Evolutionary conservation across 768 basidiomycete species (phyloP).

Genomic region (Roridomyces roridus): DNA sequence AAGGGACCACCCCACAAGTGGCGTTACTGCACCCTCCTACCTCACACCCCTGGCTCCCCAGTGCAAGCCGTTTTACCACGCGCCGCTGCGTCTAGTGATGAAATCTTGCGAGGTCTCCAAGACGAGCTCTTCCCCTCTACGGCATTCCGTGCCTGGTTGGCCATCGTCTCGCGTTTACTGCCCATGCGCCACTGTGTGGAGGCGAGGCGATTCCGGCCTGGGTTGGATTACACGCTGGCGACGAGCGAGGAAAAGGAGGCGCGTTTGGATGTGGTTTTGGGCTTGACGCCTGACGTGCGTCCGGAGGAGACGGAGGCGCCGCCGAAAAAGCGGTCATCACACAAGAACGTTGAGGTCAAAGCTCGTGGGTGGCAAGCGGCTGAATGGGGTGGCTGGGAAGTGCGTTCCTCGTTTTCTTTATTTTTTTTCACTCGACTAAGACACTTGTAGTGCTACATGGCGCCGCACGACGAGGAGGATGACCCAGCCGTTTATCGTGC

Average conservation of each 20-base stretch:
- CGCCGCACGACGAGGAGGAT: constrained; percentile 92
- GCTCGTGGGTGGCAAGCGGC: constrained; percentile 69
- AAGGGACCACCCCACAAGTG: constrained; percentile 94
- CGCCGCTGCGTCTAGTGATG: constrained; percentile 58
- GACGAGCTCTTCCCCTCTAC: constrained; percentile 77
- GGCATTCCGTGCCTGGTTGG: constrained; percentile 93
- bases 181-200: constrained; percentile 77
- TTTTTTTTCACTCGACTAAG: constrained; percentile 1
- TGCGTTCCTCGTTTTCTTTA: constrained; percentile 36
- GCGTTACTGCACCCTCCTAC: constrained; percentile 80
- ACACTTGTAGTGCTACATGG: constrained; percentile 81
- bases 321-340: constrained; percentile 35
- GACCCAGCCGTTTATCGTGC: constrained; percentile 94
- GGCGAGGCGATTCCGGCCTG: constrained; percentile 89
- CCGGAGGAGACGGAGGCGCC: constrained; percentile 37
- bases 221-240: constrained; percentile 94
- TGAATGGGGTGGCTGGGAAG: constrained; percentile 96
- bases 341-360: constrained; percentile 35
- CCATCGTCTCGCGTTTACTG: constrained; percentile 71
- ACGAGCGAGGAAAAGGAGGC: constrained; percentile 84
- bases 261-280: constrained; percentile 85
- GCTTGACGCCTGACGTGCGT: constrained; percentile 73
- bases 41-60: constrained; percentile 42
- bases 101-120: constrained; percentile 71
- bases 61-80: constrained; percentile 53